Base-by-base conservation (phyloP, 768 basidiomycete genomes). In the Hypholoma sublateritium region DNA sequence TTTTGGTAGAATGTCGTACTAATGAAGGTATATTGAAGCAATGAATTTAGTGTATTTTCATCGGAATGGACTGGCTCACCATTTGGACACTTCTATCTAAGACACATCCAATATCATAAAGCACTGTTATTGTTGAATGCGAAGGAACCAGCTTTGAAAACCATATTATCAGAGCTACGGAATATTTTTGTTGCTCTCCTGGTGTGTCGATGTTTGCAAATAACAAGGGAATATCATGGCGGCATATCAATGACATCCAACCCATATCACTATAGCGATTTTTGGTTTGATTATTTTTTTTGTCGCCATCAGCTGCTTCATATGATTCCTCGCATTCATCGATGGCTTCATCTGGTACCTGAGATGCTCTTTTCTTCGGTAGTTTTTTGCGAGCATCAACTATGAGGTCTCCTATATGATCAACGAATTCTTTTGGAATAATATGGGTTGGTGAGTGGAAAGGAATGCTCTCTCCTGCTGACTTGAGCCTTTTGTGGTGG, bases 171-270 rank as follows among this genome's bases (percentile, higher is more conserved):
- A 77, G 62, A 0, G 74, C 63, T 2, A 78, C 56, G 11, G 69
- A 63, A 57, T 74, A 77, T 22, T 75, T 69, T 36, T 62, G 61
- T 28, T 62, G 54, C 51, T 62, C 61, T n/a, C 61, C 61, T 3
- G 61, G 55, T 1, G 72, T 65, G 55, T 73, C 69, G 16, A 80
- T 75, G 49, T 80, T 77, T 17, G 71, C 70, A 11, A 76, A 58
- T n/a, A 73, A 72, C 0, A 78, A 52, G 0, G 71, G 70, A 7
- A 75, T 69, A 39, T 76, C 70, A 52, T 78, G 75, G 0, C 67
- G 56, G 54, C 76, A 78, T 0, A 75, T 69, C 0, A 78, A 58
- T 0, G 70, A 71, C 71, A 78, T 77, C 32, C 74, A 51, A 0
- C 77, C 73, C 1, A 64, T 65, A 24, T 73, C 69, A 45, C 76